Conservation (phyloP, 1,284 basidiomycete genomes). For the Pseudozyma hubeiensis region DNA sequence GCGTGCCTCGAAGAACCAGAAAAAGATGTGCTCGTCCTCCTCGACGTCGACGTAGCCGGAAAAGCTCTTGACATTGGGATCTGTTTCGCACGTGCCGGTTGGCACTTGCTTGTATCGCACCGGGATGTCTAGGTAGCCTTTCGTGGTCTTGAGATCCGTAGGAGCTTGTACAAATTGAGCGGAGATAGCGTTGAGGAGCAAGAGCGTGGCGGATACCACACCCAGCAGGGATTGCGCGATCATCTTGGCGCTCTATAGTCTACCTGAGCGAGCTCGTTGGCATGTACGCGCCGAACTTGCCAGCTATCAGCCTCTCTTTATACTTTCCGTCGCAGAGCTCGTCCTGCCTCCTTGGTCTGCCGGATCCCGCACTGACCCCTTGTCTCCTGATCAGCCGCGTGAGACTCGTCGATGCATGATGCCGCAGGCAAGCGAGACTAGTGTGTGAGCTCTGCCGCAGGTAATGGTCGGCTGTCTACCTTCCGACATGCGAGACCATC, state of each 20-base stretch:
- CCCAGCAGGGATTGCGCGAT: background rate
- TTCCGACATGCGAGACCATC: background rate
- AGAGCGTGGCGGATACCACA: slow-evolving; percentile 5
- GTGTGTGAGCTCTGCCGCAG: background rate
- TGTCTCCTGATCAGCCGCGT: background rate
- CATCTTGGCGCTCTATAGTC: slow-evolving; percentile 1
- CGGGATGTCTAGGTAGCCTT: slow-evolving; percentile 40
- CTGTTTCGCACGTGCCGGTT: slow-evolving; percentile 80
- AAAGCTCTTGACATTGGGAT: slow-evolving; percentile 76
- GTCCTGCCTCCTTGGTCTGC: too few species aligned
- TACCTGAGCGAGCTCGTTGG: too few species aligned
- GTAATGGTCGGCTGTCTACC: background rate
- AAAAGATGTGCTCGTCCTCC: slow-evolving; percentile 53
- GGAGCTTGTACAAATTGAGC: slow-evolving; percentile 41
- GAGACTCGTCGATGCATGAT: background rate
- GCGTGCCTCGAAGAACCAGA: slow-evolving; percentile 57
- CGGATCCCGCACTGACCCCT: too few species aligned
- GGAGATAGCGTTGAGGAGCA: slow-evolving; percentile 3
- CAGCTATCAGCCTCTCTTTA: too few species aligned
- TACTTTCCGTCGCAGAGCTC: too few species aligned
- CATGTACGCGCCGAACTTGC: too few species aligned
- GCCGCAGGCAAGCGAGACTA: background rate
- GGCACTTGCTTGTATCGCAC: slow-evolving; percentile 56
- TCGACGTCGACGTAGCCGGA: slow-evolving; percentile 69
- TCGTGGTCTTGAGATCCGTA: slow-evolving; percentile 23